These are phyloP conservation scores for Kluyveromyces lactis DNA, from an alignment of 805 yeast genomes.

Conservation along the genomic window DNA sequence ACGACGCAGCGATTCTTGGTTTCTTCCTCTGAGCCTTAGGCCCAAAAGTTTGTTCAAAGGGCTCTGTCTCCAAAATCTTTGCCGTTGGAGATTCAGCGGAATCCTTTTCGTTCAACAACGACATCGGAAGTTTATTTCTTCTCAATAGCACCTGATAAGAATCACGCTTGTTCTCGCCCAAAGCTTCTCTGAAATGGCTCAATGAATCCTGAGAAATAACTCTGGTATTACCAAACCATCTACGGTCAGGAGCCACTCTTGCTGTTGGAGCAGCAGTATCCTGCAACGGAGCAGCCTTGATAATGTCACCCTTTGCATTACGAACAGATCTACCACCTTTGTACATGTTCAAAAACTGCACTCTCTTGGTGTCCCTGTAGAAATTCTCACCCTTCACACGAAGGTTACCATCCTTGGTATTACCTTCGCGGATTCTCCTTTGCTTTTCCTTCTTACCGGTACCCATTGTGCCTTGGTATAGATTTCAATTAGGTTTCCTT, in stretches of 20 bases:
- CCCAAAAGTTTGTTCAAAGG: conserved; percentile 76
- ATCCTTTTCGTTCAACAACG: conserved; percentile 81
- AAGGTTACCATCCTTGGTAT: conserved; percentile 78
- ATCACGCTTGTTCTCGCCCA: conserved; percentile 78
- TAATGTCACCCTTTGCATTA: conserved; percentile 79
- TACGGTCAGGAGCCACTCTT: conserved; percentile 89
- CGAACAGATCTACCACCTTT: conserved; percentile 83
- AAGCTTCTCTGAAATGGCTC: conserved; percentile 86
- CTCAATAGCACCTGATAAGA: conserved; percentile 78
- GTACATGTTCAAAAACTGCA: conserved; percentile 85
- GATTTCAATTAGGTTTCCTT: not conserved
- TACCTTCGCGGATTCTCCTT: conserved; percentile 78
- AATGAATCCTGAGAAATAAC: conserved; percentile 96
- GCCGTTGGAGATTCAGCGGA: conserved; percentile 67
- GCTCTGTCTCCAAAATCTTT: conserved; percentile 81
- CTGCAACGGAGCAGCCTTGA: conserved; percentile 82
- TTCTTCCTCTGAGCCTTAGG: conserved; percentile 92
- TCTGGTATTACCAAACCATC: conserved; percentile 97
- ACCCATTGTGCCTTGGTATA: conserved; percentile 60
- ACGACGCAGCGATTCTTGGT: conserved; percentile 72
- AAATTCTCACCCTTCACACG: conserved; percentile 96
- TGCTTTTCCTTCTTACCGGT: conserved; percentile 84
- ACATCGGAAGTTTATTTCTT: conserved; percentile 93
- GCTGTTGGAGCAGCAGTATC: conserved; percentile 83
- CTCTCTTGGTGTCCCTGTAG: conserved; percentile 89